Evolutionary conservation across 2,329 filamentous ascomycete genomes (phyloP), one percentile per base, ranked within the genome.

Genomic region (Aspergillus latus): DNA sequence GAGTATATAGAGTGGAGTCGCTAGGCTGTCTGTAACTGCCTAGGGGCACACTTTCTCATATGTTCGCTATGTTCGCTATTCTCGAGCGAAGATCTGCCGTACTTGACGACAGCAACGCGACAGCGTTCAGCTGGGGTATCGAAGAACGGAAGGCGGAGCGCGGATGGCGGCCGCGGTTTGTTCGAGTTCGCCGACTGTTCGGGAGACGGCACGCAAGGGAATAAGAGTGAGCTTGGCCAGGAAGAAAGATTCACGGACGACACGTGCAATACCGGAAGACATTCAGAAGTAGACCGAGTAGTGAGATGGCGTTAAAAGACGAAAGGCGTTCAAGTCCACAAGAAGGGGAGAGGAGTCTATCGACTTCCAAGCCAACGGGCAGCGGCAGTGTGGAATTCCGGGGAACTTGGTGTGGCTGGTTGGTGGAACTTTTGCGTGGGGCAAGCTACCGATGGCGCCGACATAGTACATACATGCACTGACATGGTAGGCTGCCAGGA

Each of bases 381-480:
- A 40, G 30, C 21, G 21, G 21, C 21, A 21, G 21, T 21, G 21
- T 28, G 43, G 50, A 52, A 52, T 34, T 52, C 50, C 21, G 50
- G 50, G 50, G 50, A 52, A 52, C 42, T 32, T 26, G 45, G 39
- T 49, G 45, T 54, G 49, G 51, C 36, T 57, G 54, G 54, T 53
- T 53, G 54, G 54, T 49, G 54, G 54, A 53, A 53, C 32, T 51
- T 34, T 28, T 28, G 34, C 49, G 54, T 57, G 54, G 54, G 54
- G 54, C 54, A 49, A 44, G 44, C 54, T 57, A 57, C 21, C 15
- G 28, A 30, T 46, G n/a, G 4, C n/a, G n/a, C n/a, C n/a, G n/a
- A n/a, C n/a, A n/a, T n/a, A n/a, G n/a, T n/a, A n/a, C n/a, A n/a
- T n/a, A n/a, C n/a, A n/a, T n/a, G n/a, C 26, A 46, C 29, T 7